Evolutionary conservation across 2,329 filamentous ascomycete genomes (phyloP), one percentile per base, ranked within the genome.

Genomic region (Phaeosphaeria sp.): DNA sequence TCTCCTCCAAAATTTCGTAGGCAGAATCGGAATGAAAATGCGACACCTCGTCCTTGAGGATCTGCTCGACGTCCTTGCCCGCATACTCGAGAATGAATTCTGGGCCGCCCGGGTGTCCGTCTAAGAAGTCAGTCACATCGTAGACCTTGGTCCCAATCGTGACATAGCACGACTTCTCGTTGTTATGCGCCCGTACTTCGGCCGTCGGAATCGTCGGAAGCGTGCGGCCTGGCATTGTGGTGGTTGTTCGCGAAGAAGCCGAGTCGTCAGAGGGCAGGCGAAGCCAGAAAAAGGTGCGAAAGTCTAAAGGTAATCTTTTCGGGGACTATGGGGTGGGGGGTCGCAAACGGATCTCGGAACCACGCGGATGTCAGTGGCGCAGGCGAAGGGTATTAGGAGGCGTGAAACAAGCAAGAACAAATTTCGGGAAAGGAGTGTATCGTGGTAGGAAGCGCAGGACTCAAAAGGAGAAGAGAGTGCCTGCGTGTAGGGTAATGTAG

Each of bases 1-100:
- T 90, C 42, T 98, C 95, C 46, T 96, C 91, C 24, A 99, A 84
- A 15, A 98, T 91, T 70, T 98, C 94, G 78, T 97, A 99, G n/a
- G 95, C 95, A 1, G 93, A 85, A 60, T 98, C 93, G 48, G 91
- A 92, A 77, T 99, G 95, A 44, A 83, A 80, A 74, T 99, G 95
- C 33, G 93, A 97, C 44, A 86, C 80, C 60, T 89, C 84, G 73
- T 99, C 93, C 74, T 90, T 88, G 79, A 99, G 83, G 57, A 97
- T 96, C 3, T 88, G 84, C 63, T 86, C 85, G 56, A 97, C 84
- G 77, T 99, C 95, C 77, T 92, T 91, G 65, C 94, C 94, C 30
- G 86, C 95, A 76, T 95, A 96, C 52, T 97, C 91, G 62, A 97
- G 82, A 60, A 99, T 89, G 68, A 98, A 82, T 61, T 97, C 91